Percentiles rank a stretch among this genome's conserved stretches.
phyloP scores from a whole-genome alignment of 768 basidiomycete genomes.

The Mrakia hoshinonis region DNA sequence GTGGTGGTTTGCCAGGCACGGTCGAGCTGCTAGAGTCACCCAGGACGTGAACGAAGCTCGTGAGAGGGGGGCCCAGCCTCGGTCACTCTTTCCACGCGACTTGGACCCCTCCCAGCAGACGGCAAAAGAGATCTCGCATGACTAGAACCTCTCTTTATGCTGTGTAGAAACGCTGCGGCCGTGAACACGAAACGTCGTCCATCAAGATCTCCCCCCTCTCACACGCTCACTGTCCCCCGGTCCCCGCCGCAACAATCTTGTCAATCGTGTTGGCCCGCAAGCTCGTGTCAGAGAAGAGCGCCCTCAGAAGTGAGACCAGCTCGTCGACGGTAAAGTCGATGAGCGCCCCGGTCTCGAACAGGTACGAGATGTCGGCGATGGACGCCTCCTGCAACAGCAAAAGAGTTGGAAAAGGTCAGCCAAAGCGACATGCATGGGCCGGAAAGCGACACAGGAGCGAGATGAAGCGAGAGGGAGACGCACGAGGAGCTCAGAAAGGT shows the following conservation, averaged over 20 bases:
- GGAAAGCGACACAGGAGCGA: not conserved
- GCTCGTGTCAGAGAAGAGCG: conserved; percentile 79
- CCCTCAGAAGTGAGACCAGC: conserved; percentile 66
- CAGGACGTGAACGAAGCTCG: too few relatives aligned
- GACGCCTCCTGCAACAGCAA: conserved; percentile 63
- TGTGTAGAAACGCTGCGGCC: too few relatives aligned
- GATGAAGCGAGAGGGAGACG: conserved; percentile 37
- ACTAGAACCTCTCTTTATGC: too few relatives aligned
- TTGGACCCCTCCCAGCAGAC: too few relatives aligned
- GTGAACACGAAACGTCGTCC: too few relatives aligned
- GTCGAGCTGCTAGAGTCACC: too few relatives aligned
- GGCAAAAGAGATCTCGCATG: too few relatives aligned
- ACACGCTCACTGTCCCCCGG: too few relatives aligned
- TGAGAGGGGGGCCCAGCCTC: too few relatives aligned
- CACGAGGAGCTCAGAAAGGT: conserved; percentile 83
- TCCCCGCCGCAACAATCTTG: conserved; percentile 2
- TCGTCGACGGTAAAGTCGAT: conserved; percentile 84
- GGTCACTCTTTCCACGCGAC: too few relatives aligned
- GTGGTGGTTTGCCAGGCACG: too few relatives aligned
- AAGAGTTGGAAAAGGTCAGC: conserved; percentile 17
- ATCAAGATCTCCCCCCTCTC: too few relatives aligned
- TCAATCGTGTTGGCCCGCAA: conserved; percentile 72
- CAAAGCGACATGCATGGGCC: conserved; percentile 3
- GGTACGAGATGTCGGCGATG: conserved; percentile 80
- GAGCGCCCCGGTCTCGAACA: conserved; percentile 81